Evolutionary conservation across 345 rosid genomes (phyloP), one percentile per base, ranked within the genome.

Genomic region (Gossypium herbaceum): DNA sequence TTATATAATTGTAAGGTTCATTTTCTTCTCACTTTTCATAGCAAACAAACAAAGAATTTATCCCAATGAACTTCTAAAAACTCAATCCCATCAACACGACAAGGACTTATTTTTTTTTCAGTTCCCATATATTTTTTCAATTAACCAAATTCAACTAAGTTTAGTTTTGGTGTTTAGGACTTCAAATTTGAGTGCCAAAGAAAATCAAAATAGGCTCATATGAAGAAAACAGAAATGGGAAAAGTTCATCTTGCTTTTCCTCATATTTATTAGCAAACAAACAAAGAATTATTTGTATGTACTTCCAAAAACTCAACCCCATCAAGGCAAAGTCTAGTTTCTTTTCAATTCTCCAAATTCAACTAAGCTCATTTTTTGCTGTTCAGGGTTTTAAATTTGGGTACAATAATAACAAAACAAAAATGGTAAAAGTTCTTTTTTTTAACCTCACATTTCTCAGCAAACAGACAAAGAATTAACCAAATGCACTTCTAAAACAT

Each of bases 271-370:
- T 15, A 68, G 58, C 59, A 69, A 51, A 50, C 2, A 7, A 69
- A 27, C 45, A 50, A 68, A 68, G 58, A 68, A 69, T 22, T 58
- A 73, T 6, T 4, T 41, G 11, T 59, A 24, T 25, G 22, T 41
- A 73, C 45, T 17, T 12, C 4, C 7, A 52, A 68, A 47, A 25
- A 7, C 39, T 39, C 15, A 73, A 43, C 34, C 66, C 20, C 47
- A 51, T n/a, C 4, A 34, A 76, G 19, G 34, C 41, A 61, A 25
- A 13, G 41, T 4, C 63, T n/a, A 34, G 47, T 6, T 1, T 45
- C n/a, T 17, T 63, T 51, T 56, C 72, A 45, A 56, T 67, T 11
- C 75, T 12, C 52, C 52, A 48, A 48, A 48, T 48, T 48, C 52
- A 13, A 13, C 52, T 48, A 12, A 48, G 16, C 52, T 48, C 52